Evolutionary conservation across 1,139 yeast species (phyloP).

Genomic region (Nakaseomyces delphensis): DNA sequence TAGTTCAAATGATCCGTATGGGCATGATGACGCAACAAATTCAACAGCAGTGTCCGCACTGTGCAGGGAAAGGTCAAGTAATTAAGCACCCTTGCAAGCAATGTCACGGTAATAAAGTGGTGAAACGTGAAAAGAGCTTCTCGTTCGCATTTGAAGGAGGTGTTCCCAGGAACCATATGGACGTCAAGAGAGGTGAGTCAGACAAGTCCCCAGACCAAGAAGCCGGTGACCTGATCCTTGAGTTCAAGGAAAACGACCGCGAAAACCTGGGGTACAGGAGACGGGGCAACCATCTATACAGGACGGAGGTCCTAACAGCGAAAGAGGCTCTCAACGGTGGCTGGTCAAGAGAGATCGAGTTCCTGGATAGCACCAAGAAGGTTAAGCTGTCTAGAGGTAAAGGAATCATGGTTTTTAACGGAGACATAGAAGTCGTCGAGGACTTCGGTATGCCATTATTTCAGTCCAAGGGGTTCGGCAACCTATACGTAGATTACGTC

Average conservation of each 20-base stretch:
- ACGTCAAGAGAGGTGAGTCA: conserved; percentile 65
- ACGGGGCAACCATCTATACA: conserved; percentile 59
- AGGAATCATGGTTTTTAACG: conserved; percentile 50
- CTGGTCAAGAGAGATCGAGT: conserved; percentile 62
- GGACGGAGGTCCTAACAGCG: conserved; percentile 69
- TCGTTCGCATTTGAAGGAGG: conserved; percentile 65
- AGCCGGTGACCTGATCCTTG: conserved; percentile 69
- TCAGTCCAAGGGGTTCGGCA: conserved; percentile 51
- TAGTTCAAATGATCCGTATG: conserved; percentile 60
- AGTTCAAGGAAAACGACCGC: conserved; percentile 44
- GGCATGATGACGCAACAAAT: conserved; percentile 88
- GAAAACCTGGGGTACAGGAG: conserved; percentile 80
- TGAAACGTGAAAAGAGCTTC: conserved; percentile 47
- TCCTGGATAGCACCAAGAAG: conserved; percentile 52
- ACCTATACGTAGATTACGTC: conserved; percentile 61
- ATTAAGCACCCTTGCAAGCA: conserved; percentile 54
- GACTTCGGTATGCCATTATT: conserved; percentile 80
- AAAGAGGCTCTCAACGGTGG: conserved; percentile 71
- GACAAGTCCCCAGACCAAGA: conserved; percentile 74
- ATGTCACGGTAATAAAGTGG: conserved; percentile 67
- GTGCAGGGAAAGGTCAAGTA: conserved; percentile 68
- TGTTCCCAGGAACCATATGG: conserved; percentile 48
- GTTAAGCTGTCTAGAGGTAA: conserved; percentile 42
- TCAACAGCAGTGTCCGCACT: conserved; percentile 67
- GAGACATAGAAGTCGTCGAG: conserved; percentile 59